Evolutionary conservation across 257 asterid genomes (phyloP), one percentile per base, ranked within the genome.

Genomic region (Voacanga thouarsii): DNA sequence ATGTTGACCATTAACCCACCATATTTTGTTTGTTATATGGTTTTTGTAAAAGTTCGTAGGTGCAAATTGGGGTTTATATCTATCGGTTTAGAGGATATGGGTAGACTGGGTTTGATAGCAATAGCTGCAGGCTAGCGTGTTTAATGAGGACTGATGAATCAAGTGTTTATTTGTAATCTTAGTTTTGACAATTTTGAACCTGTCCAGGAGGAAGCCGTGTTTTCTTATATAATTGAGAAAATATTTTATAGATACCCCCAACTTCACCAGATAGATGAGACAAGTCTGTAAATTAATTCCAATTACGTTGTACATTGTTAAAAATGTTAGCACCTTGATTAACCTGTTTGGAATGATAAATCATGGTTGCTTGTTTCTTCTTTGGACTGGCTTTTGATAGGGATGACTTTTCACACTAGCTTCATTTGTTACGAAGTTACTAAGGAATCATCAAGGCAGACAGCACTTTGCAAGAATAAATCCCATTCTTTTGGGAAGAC

Each of bases 351-450:
- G 47, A 66, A 66, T 66, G 71, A 66, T 66, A 66, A 18, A 33
- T 39, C 26, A 66, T 18, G 49, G 30, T 66, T 41, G 5, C 71
- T 66, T 66, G 71, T 66, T 66, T 24, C 12, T 12, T 11, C 21
- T 71, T 71, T 24, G 44, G 12, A 14, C 33, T 26, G 75, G 12
- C 61, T 47, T 45, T 45, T 47, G 26, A 8, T 71, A 49, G 75
- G 75, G 61, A 26, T 71, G 21, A 71, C 75, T 71, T 51, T 49
- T 16, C 75, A 71, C 44, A 24, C 16, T 43, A 47, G n/a, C 61
- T 47, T 71, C 75, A 26, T 51, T n/a, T 72, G 61, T 18, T 30
- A 6, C 28, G 63, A 41, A 68, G 28, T 68, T 33, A 33, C 37
- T 33, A 1, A 47, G 43, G 49, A 64, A 19, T 26, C 50, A 2